These are phyloP conservation scores for Exobasidium rhododendri DNA, from an alignment of 1,284 basidiomycete species.

Conservation along the genomic window DNA sequence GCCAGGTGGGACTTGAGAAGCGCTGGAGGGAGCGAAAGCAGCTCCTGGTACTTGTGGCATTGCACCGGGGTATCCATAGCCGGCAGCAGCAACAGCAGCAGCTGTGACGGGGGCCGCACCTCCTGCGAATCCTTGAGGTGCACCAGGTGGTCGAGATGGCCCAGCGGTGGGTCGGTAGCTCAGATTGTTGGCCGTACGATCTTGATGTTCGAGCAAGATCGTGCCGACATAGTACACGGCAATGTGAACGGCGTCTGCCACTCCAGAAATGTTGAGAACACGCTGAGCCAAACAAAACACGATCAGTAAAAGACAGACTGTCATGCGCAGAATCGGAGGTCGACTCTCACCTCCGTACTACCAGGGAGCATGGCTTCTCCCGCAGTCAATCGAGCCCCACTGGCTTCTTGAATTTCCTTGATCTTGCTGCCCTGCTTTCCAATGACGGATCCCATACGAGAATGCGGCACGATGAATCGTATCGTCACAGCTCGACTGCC, in stretches of 20 bases:
- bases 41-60: slow-evolving; percentile 10
- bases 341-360: slow-evolving; percentile 71
- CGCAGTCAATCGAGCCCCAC: slow-evolving; percentile 90
- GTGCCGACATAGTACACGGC: slow-evolving; percentile 98
- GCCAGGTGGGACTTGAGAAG: slow-evolving; percentile 59
- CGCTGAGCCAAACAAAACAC: slow-evolving; percentile 11
- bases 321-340: too few relatives aligned
- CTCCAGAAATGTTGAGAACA: slow-evolving; percentile 92
- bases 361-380: slow-evolving; percentile 97
- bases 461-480: slow-evolving; percentile 95
- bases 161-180: slow-evolving; percentile 54
- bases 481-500: slow-evolving; percentile 97
- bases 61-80: slow-evolving; percentile 16
- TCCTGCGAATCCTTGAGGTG: slow-evolving; percentile 9
- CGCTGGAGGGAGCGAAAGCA: slow-evolving; percentile 48
- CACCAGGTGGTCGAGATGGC: slow-evolving; percentile 12
- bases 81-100: slow-evolving; percentile 15
- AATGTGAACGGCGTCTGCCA: slow-evolving; percentile 99
- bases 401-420: slow-evolving; percentile 99
- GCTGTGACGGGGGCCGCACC: slow-evolving; percentile 15
- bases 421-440: slow-evolving; percentile 97
- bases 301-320: not conserved
- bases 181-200: slow-evolving; percentile 57
- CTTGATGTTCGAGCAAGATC: slow-evolving; percentile 91
- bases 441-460: slow-evolving; percentile 98